Conservation (phyloP, 2,329 filamentous ascomycete genomes). For the Verticillium dahliae region DNA sequence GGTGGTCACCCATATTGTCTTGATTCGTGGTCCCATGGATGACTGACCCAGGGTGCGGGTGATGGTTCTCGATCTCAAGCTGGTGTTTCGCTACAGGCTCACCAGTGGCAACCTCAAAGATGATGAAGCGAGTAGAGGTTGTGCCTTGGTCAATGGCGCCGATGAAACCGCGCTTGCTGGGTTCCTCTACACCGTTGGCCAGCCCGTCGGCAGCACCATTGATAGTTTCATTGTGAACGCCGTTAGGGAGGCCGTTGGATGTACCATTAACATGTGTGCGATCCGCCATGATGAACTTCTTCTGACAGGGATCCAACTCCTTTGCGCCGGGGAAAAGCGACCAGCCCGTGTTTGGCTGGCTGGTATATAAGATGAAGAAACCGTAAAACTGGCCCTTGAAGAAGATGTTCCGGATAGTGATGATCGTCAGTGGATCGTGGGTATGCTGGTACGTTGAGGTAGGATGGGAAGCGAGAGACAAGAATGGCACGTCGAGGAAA, state of each 20-base stretch:
- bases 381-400: not conserved
- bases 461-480: not conserved
- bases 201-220: not conserved
- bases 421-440: not conserved
- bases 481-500: not conserved
- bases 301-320: not conserved
- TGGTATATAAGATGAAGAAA: not conserved
- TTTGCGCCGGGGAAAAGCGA: not conserved
- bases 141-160: not conserved
- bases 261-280: not conserved
- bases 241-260: not conserved
- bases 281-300: not conserved
- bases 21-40: no score
- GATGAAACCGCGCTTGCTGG: not conserved
- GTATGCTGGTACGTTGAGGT: not conserved
- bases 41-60: not conserved
- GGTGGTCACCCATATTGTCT: no score
- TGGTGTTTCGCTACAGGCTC: not conserved
- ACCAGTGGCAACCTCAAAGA: not conserved
- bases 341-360: not conserved
- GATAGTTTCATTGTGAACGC: not conserved
- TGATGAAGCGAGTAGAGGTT: not conserved
- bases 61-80: not conserved
- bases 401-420: not conserved
- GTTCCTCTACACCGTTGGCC: not conserved